These are phyloP conservation scores for Globisporangium canariense DNA, from an alignment of 352 stramenopile genomes.

Conservation along the genomic window DNA sequence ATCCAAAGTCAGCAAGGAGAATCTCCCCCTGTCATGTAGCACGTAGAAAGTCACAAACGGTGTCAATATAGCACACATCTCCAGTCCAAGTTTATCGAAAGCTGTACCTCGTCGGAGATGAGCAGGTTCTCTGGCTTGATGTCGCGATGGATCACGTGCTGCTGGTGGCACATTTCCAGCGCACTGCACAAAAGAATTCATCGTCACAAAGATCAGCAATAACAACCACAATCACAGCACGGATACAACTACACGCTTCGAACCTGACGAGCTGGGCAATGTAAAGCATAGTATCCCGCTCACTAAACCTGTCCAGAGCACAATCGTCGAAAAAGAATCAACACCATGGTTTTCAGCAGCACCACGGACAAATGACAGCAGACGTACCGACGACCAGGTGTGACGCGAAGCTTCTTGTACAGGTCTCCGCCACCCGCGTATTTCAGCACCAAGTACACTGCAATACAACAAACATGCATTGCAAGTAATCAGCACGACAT, in stretches of 20 bases:
- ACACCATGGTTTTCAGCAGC: neutral
- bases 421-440: conserved; percentile 83
- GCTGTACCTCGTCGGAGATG: conserved; percentile 53
- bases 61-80: neutral
- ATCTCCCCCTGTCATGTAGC: conserved; percentile 75
- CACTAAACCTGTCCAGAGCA: conserved; percentile 37
- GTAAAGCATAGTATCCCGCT: conserved; percentile 64
- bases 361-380: neutral
- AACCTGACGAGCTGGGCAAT: conserved; percentile 71
- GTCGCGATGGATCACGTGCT: conserved; percentile 91
- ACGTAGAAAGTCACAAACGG: neutral
- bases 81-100: neutral
- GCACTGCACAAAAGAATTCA: conserved; percentile 21
- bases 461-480: neutral
- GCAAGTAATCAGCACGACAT: neutral
- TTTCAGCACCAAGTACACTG: conserved; percentile 88
- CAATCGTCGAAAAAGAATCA: neutral
- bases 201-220: neutral
- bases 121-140: conserved; percentile 97
- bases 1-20: conserved; percentile 99
- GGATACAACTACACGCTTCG: no score
- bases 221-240: no score
- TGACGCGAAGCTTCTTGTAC: conserved; percentile 69
- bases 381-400: conserved; percentile 39
- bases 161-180: conserved; percentile 68